Evolutionary conservation across 345 rosid genomes (phyloP), one percentile per base, ranked within the genome.

Genomic region (Diplotaxis tenuifolia): DNA sequence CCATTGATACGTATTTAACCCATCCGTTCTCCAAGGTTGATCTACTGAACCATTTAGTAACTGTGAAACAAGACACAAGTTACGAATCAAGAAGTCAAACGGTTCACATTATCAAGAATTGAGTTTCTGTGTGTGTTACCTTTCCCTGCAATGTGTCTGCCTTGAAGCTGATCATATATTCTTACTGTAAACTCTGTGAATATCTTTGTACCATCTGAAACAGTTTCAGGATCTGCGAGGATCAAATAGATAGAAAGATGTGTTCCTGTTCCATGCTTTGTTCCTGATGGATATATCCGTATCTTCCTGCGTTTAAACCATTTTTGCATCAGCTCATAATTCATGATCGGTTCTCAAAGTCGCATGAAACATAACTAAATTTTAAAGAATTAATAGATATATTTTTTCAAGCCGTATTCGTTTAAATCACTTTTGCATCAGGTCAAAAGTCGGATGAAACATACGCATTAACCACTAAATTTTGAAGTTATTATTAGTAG

Each of bases 131-230:
- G n/a, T 9, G 68, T 53, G 15, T 60, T 67, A 78, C 81, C 78
- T 68, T 62, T 73, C 9, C 81, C 74, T 2, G 77, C 71, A 16
- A 72, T 22, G 74, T 78, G 77, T n/a, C 81, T 78, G 74, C 78
- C 78, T 54, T 67, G 78, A 23, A 73, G 42, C 78, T 78, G 81
- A 73, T 78, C 81, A 67, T 22, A 68, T 23, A 78, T 32, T 5
- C 81, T 60, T 10, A 73, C 27, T 6, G 74, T 67, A 18, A 78
- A 78, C 67, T 78, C 81, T 42, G 28, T 52, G 25, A 67, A 78
- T 28, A 73, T 60, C 59, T 78, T 73, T 28, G 74, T 68, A 29
- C 70, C 55, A 1, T 54, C 70, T 60, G 66, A 55, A 56, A 78
- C 15, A 0, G 70, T 42, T 54, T 78, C 74, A 32, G 81, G 62